phyloP scores from a whole-genome alignment of 108 stramenopile genomes.

The Skeletonema grethae region DNA sequence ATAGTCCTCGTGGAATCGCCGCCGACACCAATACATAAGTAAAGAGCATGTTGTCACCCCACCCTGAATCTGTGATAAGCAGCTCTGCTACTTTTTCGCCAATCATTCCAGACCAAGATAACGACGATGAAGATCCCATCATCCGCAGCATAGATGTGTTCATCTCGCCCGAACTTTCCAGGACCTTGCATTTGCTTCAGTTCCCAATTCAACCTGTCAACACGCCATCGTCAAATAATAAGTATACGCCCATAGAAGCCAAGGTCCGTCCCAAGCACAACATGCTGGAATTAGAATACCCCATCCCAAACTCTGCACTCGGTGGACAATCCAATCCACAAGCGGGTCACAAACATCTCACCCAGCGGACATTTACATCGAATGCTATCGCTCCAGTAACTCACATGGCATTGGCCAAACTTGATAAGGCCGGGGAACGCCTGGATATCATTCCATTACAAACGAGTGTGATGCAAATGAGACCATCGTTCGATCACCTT shows the following conservation, averaged over 20 bases:
- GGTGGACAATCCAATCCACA: constrained; percentile 13
- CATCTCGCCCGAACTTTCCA: constrained; percentile 69
- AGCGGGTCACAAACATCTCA: constrained; percentile 44
- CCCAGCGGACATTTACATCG: constrained; percentile 63
- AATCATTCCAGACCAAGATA: constrained; percentile 17
- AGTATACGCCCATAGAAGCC: constrained; percentile 52
- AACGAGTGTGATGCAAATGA: constrained; percentile 37
- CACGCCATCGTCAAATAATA: constrained; percentile 7
- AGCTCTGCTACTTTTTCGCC: neutral
- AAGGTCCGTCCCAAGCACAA: constrained; percentile 66
- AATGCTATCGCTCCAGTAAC: constrained; percentile 72
- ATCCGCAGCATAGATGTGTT: constrained; percentile 85
- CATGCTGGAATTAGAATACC: constrained; percentile 74
- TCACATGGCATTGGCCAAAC: constrained; percentile 84
- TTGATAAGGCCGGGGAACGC: constrained; percentile 33
- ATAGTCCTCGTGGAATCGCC: too few relatives aligned
- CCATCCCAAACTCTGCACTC: constrained; percentile 40
- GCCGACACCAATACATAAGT: too few relatives aligned
- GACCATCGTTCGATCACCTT: constrained; percentile 46
- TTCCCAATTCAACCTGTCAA: constrained; percentile 70
- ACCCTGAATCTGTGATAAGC: neutral
- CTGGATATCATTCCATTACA: constrained; percentile 33
- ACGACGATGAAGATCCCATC: constrained; percentile 65
- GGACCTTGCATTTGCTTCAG: constrained; percentile 71
- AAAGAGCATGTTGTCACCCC: neutral